These are phyloP conservation scores for Stephania cephalantha DNA, from an alignment of 164 flowering plant genomes.

Conservation along the genomic window DNA sequence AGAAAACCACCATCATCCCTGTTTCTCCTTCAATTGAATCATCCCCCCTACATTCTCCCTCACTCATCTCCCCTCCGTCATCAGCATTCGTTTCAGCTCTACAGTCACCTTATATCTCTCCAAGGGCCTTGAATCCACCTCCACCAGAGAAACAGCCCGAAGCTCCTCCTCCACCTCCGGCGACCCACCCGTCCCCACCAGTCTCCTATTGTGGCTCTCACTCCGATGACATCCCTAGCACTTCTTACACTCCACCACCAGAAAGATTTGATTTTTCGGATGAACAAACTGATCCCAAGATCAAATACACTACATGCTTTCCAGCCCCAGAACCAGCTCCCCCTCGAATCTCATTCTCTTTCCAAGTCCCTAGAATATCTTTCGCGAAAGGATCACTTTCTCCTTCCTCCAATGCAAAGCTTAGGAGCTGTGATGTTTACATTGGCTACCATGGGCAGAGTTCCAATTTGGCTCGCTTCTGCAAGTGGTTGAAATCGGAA, in stretches of 20 bases:
- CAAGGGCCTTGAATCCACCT: constrained; percentile 40
- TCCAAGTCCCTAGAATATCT: constrained; percentile 73
- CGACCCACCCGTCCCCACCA: constrained; percentile 36
- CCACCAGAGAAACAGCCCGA: constrained; percentile 12
- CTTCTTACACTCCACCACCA: constrained; percentile 89
- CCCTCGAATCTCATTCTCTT: constrained; percentile 72
- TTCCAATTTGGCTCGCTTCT: constrained; percentile 56
- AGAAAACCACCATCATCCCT: constrained; percentile 15
- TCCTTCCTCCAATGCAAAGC: constrained; percentile 59
- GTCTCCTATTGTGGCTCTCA: constrained; percentile 46
- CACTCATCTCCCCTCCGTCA: constrained; percentile 72
- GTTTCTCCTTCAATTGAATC: constrained; percentile 42
- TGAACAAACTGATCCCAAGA: constrained; percentile 40
- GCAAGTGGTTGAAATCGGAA: constrained; percentile 90
- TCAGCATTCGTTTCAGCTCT: constrained; percentile 87
- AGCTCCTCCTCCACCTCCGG: constrained; percentile 3
- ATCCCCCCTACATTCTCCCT: constrained; percentile 70
- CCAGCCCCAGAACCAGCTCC: constrained; percentile 42
- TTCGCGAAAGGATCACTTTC: constrained; percentile 63
- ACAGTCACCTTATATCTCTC: constrained; percentile 90
- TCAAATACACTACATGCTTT: constrained; percentile 40
- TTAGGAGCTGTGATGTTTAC: constrained; percentile 88
- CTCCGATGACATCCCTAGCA: constrained; percentile 79
- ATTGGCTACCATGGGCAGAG: constrained; percentile 80
- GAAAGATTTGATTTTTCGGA: constrained; percentile 61